Percentiles rank a stretch among this genome's conserved stretches.
These are phyloP conservation scores for Clavariopsis aquatica DNA, from an alignment of 495 filamentous ascomycete species.

Conservation along the genomic window DNA sequence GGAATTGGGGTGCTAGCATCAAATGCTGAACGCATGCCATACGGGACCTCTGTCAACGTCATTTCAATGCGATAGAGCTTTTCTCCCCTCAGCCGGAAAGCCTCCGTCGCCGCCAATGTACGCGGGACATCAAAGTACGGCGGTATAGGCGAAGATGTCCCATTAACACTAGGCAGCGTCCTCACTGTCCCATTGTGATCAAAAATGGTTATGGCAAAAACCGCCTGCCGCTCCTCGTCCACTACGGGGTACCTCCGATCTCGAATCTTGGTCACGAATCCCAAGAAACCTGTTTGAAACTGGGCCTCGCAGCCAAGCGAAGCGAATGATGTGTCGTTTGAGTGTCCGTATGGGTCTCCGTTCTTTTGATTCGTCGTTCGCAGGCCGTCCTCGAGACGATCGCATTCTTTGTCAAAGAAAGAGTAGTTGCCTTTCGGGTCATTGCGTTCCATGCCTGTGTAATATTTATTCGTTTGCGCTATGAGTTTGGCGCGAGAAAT, in stretches of 20 bases:
- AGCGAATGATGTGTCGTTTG: slow-evolving; percentile 19
- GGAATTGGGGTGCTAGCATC: background rate
- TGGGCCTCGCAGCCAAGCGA: slow-evolving; percentile 19
- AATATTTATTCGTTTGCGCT: slow-evolving; percentile 12
- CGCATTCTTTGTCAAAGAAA: slow-evolving; percentile 17
- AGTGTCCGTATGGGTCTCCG: slow-evolving; percentile 16
- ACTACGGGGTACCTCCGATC: slow-evolving; percentile 8
- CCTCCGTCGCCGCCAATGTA: slow-evolving; percentile 8
- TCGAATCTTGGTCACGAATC: slow-evolving; percentile 16
- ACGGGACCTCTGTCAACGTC: slow-evolving; percentile 12
- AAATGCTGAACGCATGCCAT: slow-evolving; percentile 5
- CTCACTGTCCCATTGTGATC: slow-evolving; percentile 18
- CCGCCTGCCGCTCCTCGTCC: slow-evolving; percentile 17
- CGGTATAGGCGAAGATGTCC: slow-evolving; percentile 12
- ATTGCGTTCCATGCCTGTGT: slow-evolving; percentile 20
- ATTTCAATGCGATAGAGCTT: slow-evolving; percentile 14
- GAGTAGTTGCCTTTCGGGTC: slow-evolving; percentile 17
- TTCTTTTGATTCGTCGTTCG: slow-evolving; percentile 8
- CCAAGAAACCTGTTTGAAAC: slow-evolving; percentile 19
- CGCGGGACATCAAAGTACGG: slow-evolving; percentile 20
- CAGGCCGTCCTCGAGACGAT: slow-evolving; percentile 14
- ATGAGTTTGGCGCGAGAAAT: slow-evolving; percentile 1
- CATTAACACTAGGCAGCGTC: slow-evolving; percentile 18
- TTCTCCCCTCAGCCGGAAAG: background rate
- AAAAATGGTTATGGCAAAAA: slow-evolving; percentile 12